phyloP scores from a whole-genome alignment of 768 basidiomycete species.

The Xerocomellus dryophilus region DNA sequence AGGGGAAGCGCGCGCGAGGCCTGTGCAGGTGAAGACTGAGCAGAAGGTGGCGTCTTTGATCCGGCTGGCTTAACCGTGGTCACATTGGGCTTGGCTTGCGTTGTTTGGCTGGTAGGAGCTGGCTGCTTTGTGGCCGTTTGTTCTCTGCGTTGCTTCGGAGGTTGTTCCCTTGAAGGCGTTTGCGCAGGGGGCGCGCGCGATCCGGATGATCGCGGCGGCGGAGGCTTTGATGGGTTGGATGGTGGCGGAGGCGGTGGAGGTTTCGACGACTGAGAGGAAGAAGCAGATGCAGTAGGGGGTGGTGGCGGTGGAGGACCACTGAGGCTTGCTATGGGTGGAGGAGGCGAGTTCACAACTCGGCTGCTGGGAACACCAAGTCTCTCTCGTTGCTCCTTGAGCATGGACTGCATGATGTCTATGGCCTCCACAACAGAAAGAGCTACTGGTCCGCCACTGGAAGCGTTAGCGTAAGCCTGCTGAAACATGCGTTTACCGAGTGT shows the following conservation, averaged over 20 bases:
- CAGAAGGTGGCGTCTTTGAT: background rate
- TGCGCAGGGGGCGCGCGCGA: conserved; percentile 12
- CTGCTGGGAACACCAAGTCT: conserved; percentile 24
- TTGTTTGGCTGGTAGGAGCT: conserved; percentile 2
- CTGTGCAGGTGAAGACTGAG: background rate
- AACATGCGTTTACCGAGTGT: conserved; percentile 37
- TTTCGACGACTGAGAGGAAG: conserved; percentile 19
- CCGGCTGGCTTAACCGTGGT: background rate
- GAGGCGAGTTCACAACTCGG: conserved; percentile 1
- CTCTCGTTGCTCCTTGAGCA: conserved; percentile 19
- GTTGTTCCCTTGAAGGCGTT: conserved; percentile 8
- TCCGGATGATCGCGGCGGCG: background rate
- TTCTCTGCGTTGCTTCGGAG: conserved; percentile 1
- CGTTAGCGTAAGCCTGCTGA: conserved; percentile 14
- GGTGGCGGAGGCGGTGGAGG: conserved; percentile 23
- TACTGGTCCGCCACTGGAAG: conserved; percentile 1
- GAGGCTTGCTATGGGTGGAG: conserved; percentile 17
- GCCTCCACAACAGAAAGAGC: conserved; percentile 1
- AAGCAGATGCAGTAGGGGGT: conserved; percentile 17
- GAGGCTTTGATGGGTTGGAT: background rate
- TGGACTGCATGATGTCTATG: conserved; percentile 9
- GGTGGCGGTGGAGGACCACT: conserved; percentile 25
- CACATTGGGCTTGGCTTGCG: background rate
- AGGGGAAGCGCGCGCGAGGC: background rate
- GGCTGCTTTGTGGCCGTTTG: background rate